Percentiles rank a stretch among this genome's conserved stretches.
phyloP scores from a whole-genome alignment of 225 moss, liverwort and hornwort species.

The Bryum argenteum region DNA sequence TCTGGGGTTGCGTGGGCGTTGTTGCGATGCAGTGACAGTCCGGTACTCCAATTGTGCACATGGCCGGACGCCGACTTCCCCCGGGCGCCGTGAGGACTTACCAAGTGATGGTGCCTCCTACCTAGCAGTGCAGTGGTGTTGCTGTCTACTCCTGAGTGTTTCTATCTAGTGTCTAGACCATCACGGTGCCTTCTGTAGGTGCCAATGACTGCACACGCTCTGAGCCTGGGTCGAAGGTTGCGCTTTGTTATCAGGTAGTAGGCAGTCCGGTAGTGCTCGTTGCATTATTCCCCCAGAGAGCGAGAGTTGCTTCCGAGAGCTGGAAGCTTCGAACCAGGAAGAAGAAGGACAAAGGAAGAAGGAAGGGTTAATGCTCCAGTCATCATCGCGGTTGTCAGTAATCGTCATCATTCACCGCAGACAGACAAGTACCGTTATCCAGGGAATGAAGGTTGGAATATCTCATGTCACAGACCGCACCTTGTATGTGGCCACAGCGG shows the following conservation, averaged over 20 bases:
- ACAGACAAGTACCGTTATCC: slow-evolving; percentile 46
- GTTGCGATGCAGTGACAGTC: neutral
- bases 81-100: slow-evolving; percentile 24
- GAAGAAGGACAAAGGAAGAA: slow-evolving; percentile 1
- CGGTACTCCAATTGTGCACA: slow-evolving; percentile 4
- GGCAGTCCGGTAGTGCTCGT: slow-evolving; percentile 1
- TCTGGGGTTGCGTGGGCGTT: neutral
- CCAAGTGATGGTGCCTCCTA: slow-evolving; percentile 33
- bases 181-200: slow-evolving; percentile 15
- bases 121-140: slow-evolving; percentile 4
- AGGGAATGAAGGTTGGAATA: slow-evolving; percentile 40
- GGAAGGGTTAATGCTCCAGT: slow-evolving; percentile 30
- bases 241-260: slow-evolving; percentile 49
- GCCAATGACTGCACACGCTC: slow-evolving; percentile 53
- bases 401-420: slow-evolving; percentile 41
- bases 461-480: slow-evolving; percentile 31
- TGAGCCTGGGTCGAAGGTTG: slow-evolving; percentile 45
- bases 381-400: slow-evolving; percentile 43
- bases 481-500: slow-evolving; percentile 28
- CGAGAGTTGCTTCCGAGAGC: neutral
- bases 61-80: slow-evolving; percentile 18
- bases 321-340: neutral
- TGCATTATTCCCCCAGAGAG: slow-evolving; percentile 12
- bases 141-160: neutral
- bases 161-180: too few relatives aligned